Base-by-base conservation (phyloP, 495 filamentous ascomycete genomes). In the Tuber indicum region DNA sequence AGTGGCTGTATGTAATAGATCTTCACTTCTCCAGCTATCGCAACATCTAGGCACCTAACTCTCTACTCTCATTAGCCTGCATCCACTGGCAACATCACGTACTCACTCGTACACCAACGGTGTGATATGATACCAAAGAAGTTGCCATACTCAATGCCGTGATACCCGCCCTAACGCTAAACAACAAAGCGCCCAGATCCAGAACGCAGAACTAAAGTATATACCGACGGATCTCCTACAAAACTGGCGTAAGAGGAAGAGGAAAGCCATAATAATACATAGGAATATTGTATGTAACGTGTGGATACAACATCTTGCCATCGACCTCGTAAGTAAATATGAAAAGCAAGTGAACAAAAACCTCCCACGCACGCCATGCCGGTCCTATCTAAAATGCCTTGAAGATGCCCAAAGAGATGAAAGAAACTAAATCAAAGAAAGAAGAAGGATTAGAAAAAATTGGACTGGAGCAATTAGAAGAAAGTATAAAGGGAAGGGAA, bases 311-410 rank as follows among this genome's bases (percentile, higher is more conserved):
- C 26, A 66, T 26, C 58, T 66, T 36, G 32, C n/a, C 58, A 66
- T 66, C 58, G 32, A 66, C 26, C 58, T 66, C 58, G 58, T 66
- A 66, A 66, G 58, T 66, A 66, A 66, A 36, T 66, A 66, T 66
- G 26, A 66, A 66, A 66, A 66, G 26, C 32, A 66, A 52, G 47
- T 52, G 19, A 52, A 66, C 12, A 66, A 66, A 66, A 66, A 66
- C 12, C 26, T 8, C 58, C 58, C 32, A 66, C 32, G 12, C 58
- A 66, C 26, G 58, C 58, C 58, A 66, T 66, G 58, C 58, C 58
- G 58, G n/a, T 66, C 58, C 58, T 66, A 32, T 66, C 58, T 66
- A 66, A 66, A 66, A 58, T 66, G 58, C 58, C 26, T 36, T 66
- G 58, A 66, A 66, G 58, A 66, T 66, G 26, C 26, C 26, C 12